Base-by-base conservation (phyloP, 768 basidiomycete genomes). In the Suillus bovinus region DNA sequence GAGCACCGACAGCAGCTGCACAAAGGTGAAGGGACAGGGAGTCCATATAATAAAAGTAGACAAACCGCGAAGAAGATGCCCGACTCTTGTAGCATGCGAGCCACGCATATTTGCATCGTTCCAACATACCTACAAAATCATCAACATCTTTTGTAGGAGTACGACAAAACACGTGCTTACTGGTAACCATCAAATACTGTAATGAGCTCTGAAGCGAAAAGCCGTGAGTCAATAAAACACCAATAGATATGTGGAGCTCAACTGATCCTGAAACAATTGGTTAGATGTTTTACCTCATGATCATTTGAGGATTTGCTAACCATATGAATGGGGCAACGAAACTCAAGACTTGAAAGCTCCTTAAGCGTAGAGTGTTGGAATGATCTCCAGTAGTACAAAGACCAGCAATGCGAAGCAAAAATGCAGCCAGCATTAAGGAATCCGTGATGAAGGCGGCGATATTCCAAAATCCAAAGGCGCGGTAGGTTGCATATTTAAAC, bases 31-130 rank as follows among this genome's bases (percentile, higher is more conserved):
- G 38, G 24, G 20, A 27, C 14, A 20, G 34, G 11, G 17, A 29
- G 38, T 8, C 13, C 38, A 56, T 56, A 10, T 29, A 11, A 17
- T 24, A 39, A 20, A 39, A 24, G 57, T 41, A 2, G 58, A 75
- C 82, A 42, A 67, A 96, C 90, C 58, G 90, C 90, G 74, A 96
- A 94, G 78, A 96, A 96, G 54, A 97, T 87, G 4, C 92, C 89
- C 22, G 93, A 95, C 75, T 98, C 94, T 70, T 90, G 88, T 64
- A 98, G 76, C 95, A 98, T 98, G 14, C 94, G 83, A 22, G 92
- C 87, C 2, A 96, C 87, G 64, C 95, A 96, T 33, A 98, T 94
- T 71, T 96, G 94, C 88, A 97, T 88, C 0, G 90, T 94, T 9
- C 95, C 95, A 52, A 98, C 86, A 67, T 91, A 91, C 69, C 89